Evolutionary conservation across 208 protist species (phyloP).

Genomic region (Trypanosomatidae sp.): DNA sequence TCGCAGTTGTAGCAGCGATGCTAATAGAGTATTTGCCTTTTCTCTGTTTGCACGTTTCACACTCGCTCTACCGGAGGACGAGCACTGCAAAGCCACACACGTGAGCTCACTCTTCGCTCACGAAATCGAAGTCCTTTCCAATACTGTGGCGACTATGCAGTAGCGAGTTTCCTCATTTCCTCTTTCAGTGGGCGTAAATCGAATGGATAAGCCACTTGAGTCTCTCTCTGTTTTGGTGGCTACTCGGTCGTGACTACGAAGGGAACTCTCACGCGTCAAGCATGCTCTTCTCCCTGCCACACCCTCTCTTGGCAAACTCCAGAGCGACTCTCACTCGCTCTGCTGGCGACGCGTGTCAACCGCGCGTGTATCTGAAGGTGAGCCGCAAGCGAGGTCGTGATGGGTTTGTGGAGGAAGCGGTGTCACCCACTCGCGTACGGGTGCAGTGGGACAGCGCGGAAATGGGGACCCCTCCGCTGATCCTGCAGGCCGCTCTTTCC

Average conservation of each 20-base stretch:
- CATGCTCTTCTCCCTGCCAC: not conserved
- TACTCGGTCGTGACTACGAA: not conserved
- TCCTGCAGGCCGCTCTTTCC: slow-evolving; percentile 14
- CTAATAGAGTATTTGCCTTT: not conserved
- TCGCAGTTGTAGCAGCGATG: not conserved
- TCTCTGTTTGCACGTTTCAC: not conserved
- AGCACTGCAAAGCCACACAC: not conserved
- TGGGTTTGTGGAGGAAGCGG: slow-evolving; percentile 9
- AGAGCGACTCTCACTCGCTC: not conserved
- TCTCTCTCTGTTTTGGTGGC: not conserved
- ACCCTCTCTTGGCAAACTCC: no score
- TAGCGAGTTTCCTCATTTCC: not conserved
- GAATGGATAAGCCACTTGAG: not conserved
- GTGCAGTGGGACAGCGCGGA: slow-evolving; percentile 29
- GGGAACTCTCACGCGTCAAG: not conserved
- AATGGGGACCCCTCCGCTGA: slow-evolving; percentile 24
- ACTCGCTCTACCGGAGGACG: not conserved
- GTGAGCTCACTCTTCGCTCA: not conserved
- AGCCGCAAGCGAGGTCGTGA: slow-evolving; percentile 23
- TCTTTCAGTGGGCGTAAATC: not conserved
- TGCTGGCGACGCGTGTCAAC: not conserved
- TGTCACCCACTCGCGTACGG: slow-evolving; percentile 23
- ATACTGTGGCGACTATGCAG: not conserved
- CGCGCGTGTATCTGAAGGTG: slow-evolving; percentile 26
- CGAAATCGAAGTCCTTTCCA: not conserved